Evolutionary conservation across 805 yeast genomes (phyloP).

Genomic region (Sugiyamaella chiloensis): DNA sequence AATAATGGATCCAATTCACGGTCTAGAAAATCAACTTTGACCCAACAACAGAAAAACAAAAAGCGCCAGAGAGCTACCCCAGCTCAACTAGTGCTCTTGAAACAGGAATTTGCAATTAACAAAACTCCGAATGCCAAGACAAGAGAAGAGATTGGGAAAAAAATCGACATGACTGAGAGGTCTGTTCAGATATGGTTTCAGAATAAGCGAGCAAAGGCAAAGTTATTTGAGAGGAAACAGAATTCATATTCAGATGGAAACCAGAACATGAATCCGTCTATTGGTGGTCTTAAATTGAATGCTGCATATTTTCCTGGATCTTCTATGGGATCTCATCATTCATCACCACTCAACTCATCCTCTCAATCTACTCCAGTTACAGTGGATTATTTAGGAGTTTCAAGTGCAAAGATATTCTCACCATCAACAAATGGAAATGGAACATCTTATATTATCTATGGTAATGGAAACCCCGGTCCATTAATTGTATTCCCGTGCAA

Average conservation of each 20-base stretch:
- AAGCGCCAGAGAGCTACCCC: constrained; percentile 27
- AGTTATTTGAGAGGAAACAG: constrained; percentile 8
- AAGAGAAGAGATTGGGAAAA: constrained; percentile 63
- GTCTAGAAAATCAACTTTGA: constrained; percentile 23
- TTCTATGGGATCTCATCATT: not conserved
- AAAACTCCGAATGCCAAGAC: constrained; percentile 25
- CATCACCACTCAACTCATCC: not conserved
- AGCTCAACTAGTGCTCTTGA: constrained; percentile 19
- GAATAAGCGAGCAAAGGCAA: constrained; percentile 48
- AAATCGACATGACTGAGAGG: constrained; percentile 88
- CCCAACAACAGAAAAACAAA: constrained; percentile 27
- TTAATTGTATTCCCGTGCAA: constrained; percentile 11
- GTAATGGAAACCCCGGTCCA: not conserved
- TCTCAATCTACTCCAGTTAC: not conserved
- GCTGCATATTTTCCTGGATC: not conserved
- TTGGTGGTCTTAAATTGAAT: not conserved
- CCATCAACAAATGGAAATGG: not conserved
- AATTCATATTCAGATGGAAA: not conserved
- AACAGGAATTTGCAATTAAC: constrained; percentile 19
- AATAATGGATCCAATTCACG: constrained; percentile 4
- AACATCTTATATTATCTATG: not conserved
- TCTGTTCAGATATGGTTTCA: constrained; percentile 99
- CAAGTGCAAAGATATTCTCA: not conserved
- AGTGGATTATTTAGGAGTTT: not conserved
- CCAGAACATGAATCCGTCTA: not conserved